Evolutionary conservation across 352 stramenopile genomes (phyloP).

Genomic region (Phytophthora tentaculata): DNA sequence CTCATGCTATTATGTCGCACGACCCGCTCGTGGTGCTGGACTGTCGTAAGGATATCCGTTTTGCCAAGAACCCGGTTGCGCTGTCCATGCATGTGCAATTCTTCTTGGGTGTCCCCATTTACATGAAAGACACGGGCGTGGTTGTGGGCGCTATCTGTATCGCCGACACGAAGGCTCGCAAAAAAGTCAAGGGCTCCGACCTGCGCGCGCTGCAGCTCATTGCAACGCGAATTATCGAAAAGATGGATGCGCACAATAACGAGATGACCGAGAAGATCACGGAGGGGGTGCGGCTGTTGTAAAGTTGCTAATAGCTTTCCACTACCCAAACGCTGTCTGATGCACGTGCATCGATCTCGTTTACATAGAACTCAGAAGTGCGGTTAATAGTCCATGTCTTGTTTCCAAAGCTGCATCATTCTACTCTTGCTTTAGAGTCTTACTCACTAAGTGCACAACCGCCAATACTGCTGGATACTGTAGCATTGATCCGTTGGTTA

Average conservation of each 20-base stretch:
- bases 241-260: constrained; percentile 66
- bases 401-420: constrained; percentile 17
- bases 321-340: constrained; percentile 15
- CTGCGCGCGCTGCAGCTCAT: constrained; percentile 75
- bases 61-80: constrained; percentile 80
- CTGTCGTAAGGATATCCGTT: constrained; percentile 74
- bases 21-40: constrained; percentile 80
- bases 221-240: constrained; percentile 69
- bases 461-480: constrained; percentile 14
- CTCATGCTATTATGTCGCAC: constrained; percentile 79
- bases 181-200: constrained; percentile 69
- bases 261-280: constrained; percentile 35
- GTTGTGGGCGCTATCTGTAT: constrained; percentile 78
- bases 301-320: constrained; percentile 11
- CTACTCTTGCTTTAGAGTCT: neutral
- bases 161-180: constrained; percentile 65
- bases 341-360: constrained; percentile 24
- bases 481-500: constrained; percentile 6
- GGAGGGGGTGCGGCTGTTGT: constrained; percentile 47
- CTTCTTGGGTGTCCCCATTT: constrained; percentile 77
- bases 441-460: neutral
- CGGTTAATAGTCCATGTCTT: constrained; percentile 45
- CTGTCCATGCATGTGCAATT: constrained; percentile 77
- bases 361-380: constrained; percentile 39
- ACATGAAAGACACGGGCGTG: constrained; percentile 68